phyloP scores from a whole-genome alignment of 805 yeast genomes.

The Sugiyamaella lignohabitans region DNA sequence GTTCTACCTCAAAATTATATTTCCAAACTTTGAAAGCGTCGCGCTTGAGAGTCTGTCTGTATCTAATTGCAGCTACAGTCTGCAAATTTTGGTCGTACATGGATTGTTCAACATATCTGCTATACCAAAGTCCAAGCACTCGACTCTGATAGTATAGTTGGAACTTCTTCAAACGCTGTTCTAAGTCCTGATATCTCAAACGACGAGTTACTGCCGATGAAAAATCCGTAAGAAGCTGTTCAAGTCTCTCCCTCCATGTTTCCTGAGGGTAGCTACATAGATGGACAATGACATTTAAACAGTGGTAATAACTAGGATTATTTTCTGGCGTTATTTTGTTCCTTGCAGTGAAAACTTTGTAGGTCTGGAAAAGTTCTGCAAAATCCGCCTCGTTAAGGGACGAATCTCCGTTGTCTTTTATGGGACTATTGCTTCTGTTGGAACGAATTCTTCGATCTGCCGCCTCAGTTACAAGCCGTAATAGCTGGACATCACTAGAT shows the following conservation, averaged over 20 bases:
- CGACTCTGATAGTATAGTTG: no score
- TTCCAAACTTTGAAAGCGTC: slow-evolving; percentile 3
- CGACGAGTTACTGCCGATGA: slow-evolving; percentile 4
- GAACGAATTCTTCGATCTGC: slow-evolving; percentile 13
- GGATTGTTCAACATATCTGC: neutral
- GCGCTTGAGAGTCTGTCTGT: neutral
- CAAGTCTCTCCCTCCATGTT: slow-evolving; percentile 19
- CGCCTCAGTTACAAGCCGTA: slow-evolving; percentile 14
- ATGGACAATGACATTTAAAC: slow-evolving; percentile 15
- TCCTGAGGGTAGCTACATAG: slow-evolving; percentile 13
- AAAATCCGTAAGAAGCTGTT: slow-evolving; percentile 12
- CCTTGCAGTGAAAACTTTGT: slow-evolving; percentile 11
- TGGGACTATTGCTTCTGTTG: neutral
- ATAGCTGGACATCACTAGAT: slow-evolving; percentile 14
- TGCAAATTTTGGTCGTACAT: slow-evolving; percentile 1
- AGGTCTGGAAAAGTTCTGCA: slow-evolving; percentile 14
- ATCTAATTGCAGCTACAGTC: slow-evolving; percentile 1
- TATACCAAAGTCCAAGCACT: slow-evolving; percentile 1
- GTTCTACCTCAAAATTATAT: neutral
- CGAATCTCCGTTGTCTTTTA: neutral
- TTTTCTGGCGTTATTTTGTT: slow-evolving; percentile 11
- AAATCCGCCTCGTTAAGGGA: slow-evolving; percentile 9
- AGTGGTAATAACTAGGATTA: slow-evolving; percentile 13
- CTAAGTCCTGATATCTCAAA: neutral
- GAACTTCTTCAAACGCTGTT: no score